Conservation (phyloP, 1,139 yeast species). For the Blastobotrys serpentis region DNA sequence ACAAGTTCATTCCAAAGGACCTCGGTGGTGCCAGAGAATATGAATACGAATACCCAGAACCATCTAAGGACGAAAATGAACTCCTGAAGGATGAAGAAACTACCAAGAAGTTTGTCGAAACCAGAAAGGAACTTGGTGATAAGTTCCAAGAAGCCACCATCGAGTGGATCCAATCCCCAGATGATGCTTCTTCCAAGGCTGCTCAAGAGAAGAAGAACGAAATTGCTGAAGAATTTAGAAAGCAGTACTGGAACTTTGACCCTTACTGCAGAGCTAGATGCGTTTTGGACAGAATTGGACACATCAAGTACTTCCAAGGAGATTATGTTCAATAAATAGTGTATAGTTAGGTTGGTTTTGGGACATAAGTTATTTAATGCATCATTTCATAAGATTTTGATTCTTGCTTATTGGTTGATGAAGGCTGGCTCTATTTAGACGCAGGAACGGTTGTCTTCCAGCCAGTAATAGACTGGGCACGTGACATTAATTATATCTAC, state of each 20-base stretch:
- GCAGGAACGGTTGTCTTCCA: too few species aligned
- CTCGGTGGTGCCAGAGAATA: constrained; percentile 66
- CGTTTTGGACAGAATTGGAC: constrained; percentile 61
- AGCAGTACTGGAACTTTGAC: constrained; percentile 62
- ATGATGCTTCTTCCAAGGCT: constrained; percentile 44
- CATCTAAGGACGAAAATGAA: constrained; percentile 51
- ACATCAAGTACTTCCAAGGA: constrained; percentile 35
- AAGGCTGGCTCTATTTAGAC: too few species aligned
- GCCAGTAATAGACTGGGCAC: too few species aligned
- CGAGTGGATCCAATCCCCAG: constrained; percentile 61
- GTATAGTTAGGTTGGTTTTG: background rate
- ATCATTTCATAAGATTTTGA: too few species aligned
- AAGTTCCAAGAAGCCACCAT: constrained; percentile 58
- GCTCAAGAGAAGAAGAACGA: constrained; percentile 49
- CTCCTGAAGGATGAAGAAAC: constrained; percentile 44
- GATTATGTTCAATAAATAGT: background rate
- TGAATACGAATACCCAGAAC: constrained; percentile 55
- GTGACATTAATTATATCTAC: too few species aligned
- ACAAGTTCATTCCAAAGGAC: constrained; percentile 54
- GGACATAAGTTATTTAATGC: constrained; percentile 3
- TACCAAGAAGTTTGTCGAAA: constrained; percentile 44
- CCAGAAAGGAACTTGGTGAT: constrained; percentile 50
- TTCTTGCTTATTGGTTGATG: too few species aligned
- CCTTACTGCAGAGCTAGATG: constrained; percentile 72
- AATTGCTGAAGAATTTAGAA: constrained; percentile 49